Evolutionary conservation across 2,329 filamentous ascomycete genomes (phyloP).

Genomic region (Ophiostoma sp.): DNA sequence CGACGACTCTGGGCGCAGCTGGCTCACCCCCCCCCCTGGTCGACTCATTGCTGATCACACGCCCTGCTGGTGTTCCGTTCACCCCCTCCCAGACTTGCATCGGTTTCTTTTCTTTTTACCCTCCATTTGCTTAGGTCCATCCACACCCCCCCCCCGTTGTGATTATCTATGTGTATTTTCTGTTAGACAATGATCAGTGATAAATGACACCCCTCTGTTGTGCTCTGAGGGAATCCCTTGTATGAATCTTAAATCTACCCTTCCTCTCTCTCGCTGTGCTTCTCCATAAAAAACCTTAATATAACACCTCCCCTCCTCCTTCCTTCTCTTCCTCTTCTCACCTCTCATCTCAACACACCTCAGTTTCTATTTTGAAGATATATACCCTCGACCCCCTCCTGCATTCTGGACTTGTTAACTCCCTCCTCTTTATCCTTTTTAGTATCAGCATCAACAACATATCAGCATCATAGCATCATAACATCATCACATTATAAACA

Average conservation of each 20-base stretch:
- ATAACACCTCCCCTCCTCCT: slow-evolving; percentile 14
- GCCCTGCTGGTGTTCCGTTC: not conserved
- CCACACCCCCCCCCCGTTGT: not conserved
- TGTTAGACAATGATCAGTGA: not conserved
- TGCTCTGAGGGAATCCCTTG: not conserved
- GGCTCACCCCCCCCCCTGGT: not conserved
- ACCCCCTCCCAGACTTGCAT: not conserved
- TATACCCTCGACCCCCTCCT: not conserved
- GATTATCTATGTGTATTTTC: no score
- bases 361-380: not conserved
- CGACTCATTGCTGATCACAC: not conserved
- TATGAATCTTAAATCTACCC: slow-evolving; percentile 13
- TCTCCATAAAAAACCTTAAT: slow-evolving; percentile 20
- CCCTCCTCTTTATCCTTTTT: not conserved
- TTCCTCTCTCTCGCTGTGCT: slow-evolving; percentile 7
- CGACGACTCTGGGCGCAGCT: not conserved
- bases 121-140: not conserved
- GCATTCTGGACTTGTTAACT: not conserved
- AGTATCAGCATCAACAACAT: not conserved
- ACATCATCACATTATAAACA: not conserved
- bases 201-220: not conserved
- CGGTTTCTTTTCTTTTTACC: slow-evolving; percentile 8
- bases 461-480: not conserved
- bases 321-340: not conserved
- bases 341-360: not conserved